A percentile compares a stretch with the other conserved stretches of the same genome.
Evolutionary conservation across 2,329 filamentous ascomycete genomes (phyloP).

Genomic region (Sordariomycetes sp.): DNA sequence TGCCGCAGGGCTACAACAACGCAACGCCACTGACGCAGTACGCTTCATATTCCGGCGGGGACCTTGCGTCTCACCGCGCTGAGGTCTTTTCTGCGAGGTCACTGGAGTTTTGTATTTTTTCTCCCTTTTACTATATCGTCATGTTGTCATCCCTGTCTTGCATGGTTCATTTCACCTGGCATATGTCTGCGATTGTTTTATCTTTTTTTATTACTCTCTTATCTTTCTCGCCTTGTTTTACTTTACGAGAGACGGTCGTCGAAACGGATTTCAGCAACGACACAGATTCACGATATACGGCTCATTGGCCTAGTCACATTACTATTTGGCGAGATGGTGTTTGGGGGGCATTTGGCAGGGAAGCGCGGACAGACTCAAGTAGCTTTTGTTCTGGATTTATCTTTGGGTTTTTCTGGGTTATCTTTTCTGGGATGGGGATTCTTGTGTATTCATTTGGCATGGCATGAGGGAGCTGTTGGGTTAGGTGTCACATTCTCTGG

Average conservation of each 20-base stretch:
- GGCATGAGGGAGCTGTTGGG: neutral
- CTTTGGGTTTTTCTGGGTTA: neutral
- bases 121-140: neutral
- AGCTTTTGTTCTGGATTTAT: neutral
- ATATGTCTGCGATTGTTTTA: neutral
- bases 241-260: neutral
- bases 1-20: too few species aligned
- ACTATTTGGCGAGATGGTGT: neutral
- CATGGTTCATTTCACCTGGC: neutral
- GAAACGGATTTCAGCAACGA: neutral
- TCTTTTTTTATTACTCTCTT: neutral
- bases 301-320: neutral
- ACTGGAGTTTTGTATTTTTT: neutral
- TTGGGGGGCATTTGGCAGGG: neutral
- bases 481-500: neutral
- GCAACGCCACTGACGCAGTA: too few species aligned
- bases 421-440: neutral
- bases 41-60: too few species aligned
- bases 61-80: too few species aligned
- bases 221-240: neutral
- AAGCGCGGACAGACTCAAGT: neutral
- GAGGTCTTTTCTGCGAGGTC: neutral
- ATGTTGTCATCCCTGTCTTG: neutral
- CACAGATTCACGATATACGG: neutral
- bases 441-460: neutral